phyloP scores from a whole-genome alignment of 306 rosid species.

The Cucurbita moschata region DNA sequence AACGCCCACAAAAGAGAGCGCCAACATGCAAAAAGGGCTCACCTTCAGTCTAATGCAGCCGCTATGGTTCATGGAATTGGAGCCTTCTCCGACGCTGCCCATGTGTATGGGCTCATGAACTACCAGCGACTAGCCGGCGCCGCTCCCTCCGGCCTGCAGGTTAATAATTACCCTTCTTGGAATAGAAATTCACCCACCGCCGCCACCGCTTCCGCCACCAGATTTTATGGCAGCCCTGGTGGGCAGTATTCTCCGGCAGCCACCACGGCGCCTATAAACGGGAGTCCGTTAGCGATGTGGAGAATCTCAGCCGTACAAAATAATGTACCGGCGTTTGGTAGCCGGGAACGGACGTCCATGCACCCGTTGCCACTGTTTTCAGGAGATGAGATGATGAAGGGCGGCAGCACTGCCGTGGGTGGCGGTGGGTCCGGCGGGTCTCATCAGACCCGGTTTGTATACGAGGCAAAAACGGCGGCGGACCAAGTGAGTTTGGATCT shows the following conservation, averaged over 20 bases:
- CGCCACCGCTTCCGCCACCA: slow-evolving; percentile 4
- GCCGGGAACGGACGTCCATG: slow-evolving; percentile 37
- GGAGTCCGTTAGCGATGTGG: slow-evolving; percentile 64
- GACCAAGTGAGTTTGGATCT: slow-evolving; percentile 90
- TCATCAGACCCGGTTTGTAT: slow-evolving; percentile 35
- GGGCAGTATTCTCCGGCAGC: slow-evolving; percentile 24
- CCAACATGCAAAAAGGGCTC: slow-evolving; percentile 79
- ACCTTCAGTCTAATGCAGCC: slow-evolving; percentile 41
- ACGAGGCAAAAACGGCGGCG: slow-evolving; percentile 33
- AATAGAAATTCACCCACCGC: slow-evolving; percentile 10
- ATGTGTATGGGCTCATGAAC: slow-evolving; percentile 55
- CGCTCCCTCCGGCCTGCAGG: slow-evolving; percentile 2
- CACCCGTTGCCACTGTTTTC: slow-evolving; percentile 39
- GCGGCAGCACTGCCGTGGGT: slow-evolving; percentile 7
- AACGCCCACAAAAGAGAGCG: slow-evolving; percentile 91
- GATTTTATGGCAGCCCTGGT: slow-evolving; percentile 33
- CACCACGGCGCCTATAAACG: slow-evolving; percentile 38
- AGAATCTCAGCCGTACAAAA: slow-evolving; percentile 36
- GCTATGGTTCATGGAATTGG: slow-evolving; percentile 38
- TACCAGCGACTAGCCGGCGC: slow-evolving; percentile 30
- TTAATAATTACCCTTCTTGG: slow-evolving; percentile 40
- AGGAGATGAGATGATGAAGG: slow-evolving; percentile 28
- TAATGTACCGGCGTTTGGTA: slow-evolving; percentile 30
- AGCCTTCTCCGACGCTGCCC: slow-evolving; percentile 36
- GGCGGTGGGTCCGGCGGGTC: slow-evolving; percentile 20